Percentiles rank a stretch among this genome's conserved stretches.
These are phyloP conservation scores for Chlorella sorokiniana DNA, from an alignment of 139 green algal genomes.

Conservation along the genomic window DNA sequence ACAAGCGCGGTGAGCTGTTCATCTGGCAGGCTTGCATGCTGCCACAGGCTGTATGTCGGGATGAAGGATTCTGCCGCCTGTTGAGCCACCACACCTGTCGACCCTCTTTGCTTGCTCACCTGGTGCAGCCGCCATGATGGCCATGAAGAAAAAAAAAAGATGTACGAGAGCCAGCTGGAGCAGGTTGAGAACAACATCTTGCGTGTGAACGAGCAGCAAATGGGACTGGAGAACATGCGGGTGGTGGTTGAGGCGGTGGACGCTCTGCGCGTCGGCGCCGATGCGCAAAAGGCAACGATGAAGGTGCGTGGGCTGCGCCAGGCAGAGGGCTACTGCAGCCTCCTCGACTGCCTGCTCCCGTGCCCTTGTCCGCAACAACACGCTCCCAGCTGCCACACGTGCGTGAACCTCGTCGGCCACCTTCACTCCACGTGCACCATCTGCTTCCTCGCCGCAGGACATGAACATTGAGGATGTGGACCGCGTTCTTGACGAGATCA, in stretches of 20 bases:
- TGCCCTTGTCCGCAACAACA: too few relatives aligned
- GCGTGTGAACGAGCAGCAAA: conserved; percentile 91
- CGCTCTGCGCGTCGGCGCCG: conserved; percentile 72
- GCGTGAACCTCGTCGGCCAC: neutral
- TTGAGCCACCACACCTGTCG: too few relatives aligned
- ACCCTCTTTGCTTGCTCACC: conserved; percentile 7
- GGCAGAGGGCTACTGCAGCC: neutral
- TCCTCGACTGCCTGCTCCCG: too few relatives aligned
- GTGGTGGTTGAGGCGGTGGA: conserved; percentile 75
- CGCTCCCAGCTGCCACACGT: too few relatives aligned
- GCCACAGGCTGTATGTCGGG: neutral
- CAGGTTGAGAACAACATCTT: conserved; percentile 90
- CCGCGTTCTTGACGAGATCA: conserved; percentile 93
- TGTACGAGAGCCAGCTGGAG: conserved; percentile 88
- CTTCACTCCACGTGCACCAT: neutral
- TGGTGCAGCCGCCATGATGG: conserved; percentile 73
- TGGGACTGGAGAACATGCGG: conserved; percentile 87
- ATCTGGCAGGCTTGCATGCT: neutral
- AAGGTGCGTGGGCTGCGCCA: neutral
- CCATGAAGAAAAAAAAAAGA: conserved; percentile 95
- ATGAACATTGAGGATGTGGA: conserved; percentile 96
- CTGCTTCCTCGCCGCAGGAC: conserved; percentile 25
- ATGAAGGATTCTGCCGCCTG: neutral
- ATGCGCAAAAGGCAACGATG: conserved; percentile 86
- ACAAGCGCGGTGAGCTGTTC: conserved; percentile 74